Conservation (phyloP, 2,329 filamentous ascomycete species). For the Elsinoe perseae region DNA sequence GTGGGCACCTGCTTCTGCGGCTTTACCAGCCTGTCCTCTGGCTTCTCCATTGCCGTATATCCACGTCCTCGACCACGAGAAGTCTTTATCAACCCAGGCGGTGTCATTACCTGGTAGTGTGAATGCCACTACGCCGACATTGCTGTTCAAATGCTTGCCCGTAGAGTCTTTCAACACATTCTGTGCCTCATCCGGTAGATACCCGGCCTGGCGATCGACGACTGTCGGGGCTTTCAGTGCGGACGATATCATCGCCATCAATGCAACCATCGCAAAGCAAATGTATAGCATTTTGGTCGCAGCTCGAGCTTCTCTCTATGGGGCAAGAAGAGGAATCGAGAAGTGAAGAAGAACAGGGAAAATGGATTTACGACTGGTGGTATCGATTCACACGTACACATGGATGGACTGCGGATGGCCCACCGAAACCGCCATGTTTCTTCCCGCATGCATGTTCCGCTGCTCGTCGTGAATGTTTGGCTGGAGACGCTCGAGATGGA, state of each 20-base stretch:
- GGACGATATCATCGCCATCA: too few relatives aligned
- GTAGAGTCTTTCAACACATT: background rate
- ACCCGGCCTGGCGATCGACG: background rate
- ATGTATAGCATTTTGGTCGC: too few relatives aligned
- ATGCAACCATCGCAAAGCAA: too few relatives aligned
- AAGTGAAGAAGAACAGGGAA: too few relatives aligned
- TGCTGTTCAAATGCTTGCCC: background rate
- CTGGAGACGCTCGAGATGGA: background rate
- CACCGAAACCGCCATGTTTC: background rate
- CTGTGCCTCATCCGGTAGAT: background rate
- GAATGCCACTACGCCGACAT: background rate
- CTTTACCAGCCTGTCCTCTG: conserved; percentile 30
- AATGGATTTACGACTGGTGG: too few relatives aligned
- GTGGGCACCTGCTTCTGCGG: conserved; percentile 38
- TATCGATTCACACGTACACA: too few relatives aligned
- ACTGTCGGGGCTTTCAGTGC: background rate
- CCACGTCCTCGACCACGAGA: background rate
- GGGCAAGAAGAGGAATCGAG: too few relatives aligned
- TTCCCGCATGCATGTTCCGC: background rate
- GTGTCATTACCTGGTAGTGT: background rate
- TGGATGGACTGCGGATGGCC: background rate
- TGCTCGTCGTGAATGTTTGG: background rate
- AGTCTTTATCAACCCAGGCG: background rate
- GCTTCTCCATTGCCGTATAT: background rate
- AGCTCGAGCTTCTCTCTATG: too few relatives aligned